Percentiles rank a stretch among this genome's conserved stretches.
phyloP scores from a whole-genome alignment of 306 rosid genomes.

The Cicer arietinum region DNA sequence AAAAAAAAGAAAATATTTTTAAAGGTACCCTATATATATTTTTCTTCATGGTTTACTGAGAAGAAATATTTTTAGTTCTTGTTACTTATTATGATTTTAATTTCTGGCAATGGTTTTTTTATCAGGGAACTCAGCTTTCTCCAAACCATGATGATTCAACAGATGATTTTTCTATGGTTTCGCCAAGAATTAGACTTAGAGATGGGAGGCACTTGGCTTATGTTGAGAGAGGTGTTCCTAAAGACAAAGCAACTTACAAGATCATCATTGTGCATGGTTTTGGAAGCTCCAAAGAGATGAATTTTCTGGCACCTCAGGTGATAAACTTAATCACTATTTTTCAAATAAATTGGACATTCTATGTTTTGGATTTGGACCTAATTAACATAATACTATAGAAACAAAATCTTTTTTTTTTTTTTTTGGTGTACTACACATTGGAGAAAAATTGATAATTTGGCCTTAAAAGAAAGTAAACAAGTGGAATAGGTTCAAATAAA shows the following conservation, averaged over 20 bases:
- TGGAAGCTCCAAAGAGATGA: constrained; percentile 69
- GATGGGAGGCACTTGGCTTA: constrained; percentile 78
- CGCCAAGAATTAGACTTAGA: constrained; percentile 63
- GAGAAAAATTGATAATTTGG: constrained; percentile 13
- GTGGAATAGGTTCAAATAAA: too few relatives aligned
- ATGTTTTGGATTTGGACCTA: constrained; percentile 28
- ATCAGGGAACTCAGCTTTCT: constrained; percentile 63
- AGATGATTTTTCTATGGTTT: constrained; percentile 49
- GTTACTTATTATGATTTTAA: constrained; percentile 50
- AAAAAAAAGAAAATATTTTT: not conserved
- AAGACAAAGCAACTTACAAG: constrained; percentile 60
- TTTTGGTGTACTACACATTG: not conserved
- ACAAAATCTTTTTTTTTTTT: not conserved
- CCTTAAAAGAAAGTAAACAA: too few relatives aligned
- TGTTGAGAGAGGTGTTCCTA: constrained; percentile 63
- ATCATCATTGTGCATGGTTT: constrained; percentile 67
- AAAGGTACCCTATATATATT: constrained; percentile 37
- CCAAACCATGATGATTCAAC: constrained; percentile 48
- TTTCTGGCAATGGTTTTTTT: constrained; percentile 52
- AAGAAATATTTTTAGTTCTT: constrained; percentile 33
- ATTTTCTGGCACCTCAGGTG: constrained; percentile 54
- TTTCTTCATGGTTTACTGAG: constrained; percentile 25
- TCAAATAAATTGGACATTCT: not conserved
- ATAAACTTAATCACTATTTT: constrained; percentile 19
- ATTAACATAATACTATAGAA: constrained; percentile 12